Base-by-base conservation (phyloP, 2,329 filamentous ascomycete species). In the Verruconis gallopava region DNA sequence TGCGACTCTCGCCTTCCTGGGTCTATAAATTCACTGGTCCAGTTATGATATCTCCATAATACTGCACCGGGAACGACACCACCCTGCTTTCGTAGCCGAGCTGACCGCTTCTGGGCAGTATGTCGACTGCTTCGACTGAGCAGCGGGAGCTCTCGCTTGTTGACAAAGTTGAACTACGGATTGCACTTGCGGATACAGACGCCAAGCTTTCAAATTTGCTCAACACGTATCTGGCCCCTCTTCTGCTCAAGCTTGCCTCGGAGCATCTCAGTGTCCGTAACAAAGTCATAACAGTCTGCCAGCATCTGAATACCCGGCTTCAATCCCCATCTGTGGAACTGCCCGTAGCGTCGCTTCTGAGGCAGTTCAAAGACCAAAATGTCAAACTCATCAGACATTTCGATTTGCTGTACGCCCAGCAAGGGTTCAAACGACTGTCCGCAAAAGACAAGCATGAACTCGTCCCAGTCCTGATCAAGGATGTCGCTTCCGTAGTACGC, bases 351-450 rank as follows among this genome's bases (percentile, higher is more conserved):
- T 76, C 79, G 13, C 69, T 98, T 14, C 61, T 96, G 42, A 80
- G 86, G 51, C 91, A 96, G 58, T 95, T 93, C 69, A 93, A 93
- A 59, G 75, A 83, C 17, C 69, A 51, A 15, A 48, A 77, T 30
- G 80, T 79, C 11, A 67, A 79, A 1, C 69, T 95, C 28, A 76
- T 98, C 49, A 80, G 85, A 48, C 84, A 93, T 56, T 82, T 95
- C 51, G 88, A 96, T 60, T 66, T 96, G 32, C 71, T 82, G 14
- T 94, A 93, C 56, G 81, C 95, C 28, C 84, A 93, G 54, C 85
- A 93, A 55, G 91, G 89, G 30, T 67, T 84, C 35, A 71, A 71
- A 40, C 69, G 79, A 38, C 59, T 83, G 15, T 66, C 70, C 13
- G 37, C 15, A 21, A 19, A 21, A 20, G 19, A 33, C 25, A 37